Base-by-base conservation (phyloP, 768 basidiomycete species). In the Coprinopsis sp. region DNA sequence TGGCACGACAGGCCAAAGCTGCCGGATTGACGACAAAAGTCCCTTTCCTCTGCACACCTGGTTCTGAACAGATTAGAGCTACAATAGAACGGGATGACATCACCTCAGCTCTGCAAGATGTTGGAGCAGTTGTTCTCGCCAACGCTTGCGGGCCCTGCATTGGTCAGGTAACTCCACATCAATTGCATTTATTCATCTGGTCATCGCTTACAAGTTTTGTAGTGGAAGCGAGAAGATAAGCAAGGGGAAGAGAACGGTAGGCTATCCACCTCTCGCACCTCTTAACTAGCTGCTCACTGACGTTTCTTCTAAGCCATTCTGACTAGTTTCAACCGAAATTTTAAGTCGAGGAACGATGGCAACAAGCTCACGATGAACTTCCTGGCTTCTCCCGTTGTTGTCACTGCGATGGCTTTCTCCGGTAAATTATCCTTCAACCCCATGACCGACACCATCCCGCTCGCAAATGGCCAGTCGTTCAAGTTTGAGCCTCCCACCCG, bases 141-240 rank as follows among this genome's bases (percentile, higher is more conserved):
- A 99, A 99, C 64, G 96, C 96, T 3, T 99, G 96, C 55, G 96
- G 96, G 42, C 96, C 96, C 21, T 99, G 96, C 62, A 99, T 98
- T 56, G 96, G 96, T 37, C 95, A 97, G 68, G 87, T 84, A 54
- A 27, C 70, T n/a, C n/a, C n/a, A n/a, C 53, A 13, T 22, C 18
- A 11, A 4, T 25, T 31, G 12, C 52, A 38, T 22, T 28, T 44
- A 34, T 6, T 14, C 2, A 21, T 14, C 10, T 14, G 19, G 24
- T 44, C 51, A 54, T 21, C 52, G 40, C 8, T 30, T 12, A 30
- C 31, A 27, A 4, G 6, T 49, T 44, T 22, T 50, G 10, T 44
- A 91, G 82, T 99, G 96, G 96, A 92, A 97, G 62, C 81, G 96
- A 22, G 81, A 84, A 36, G 92, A 91, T 53, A 82, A 84, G 58